Evolutionary conservation across 345 rosid genomes (phyloP).

Genomic region (Punica granatum): DNA sequence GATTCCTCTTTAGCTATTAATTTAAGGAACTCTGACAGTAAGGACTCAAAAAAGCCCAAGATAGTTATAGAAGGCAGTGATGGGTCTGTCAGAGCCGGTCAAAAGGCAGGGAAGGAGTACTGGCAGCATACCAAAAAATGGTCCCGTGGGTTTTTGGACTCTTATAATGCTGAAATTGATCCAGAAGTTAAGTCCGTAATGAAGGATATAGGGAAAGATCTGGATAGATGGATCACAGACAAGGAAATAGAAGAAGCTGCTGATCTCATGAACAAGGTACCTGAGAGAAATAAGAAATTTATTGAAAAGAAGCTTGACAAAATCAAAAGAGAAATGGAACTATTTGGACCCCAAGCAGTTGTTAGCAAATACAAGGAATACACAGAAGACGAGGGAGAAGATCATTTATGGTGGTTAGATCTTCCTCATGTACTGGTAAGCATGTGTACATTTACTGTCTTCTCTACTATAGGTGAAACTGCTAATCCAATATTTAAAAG

Average conservation of each 20-base stretch:
- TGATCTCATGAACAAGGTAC: slow-evolving; percentile 54
- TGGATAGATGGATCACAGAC: slow-evolving; percentile 91
- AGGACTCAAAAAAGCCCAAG: slow-evolving; percentile 36
- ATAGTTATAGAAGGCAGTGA: slow-evolving; percentile 78
- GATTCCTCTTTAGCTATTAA: slow-evolving; percentile 30
- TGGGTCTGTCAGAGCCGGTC: slow-evolving; percentile 73
- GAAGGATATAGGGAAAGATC: slow-evolving; percentile 86
- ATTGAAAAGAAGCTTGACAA: slow-evolving; percentile 75
- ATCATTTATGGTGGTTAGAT: slow-evolving; percentile 93
- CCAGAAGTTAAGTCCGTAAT: slow-evolving; percentile 73
- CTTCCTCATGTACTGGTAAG: slow-evolving; percentile 82
- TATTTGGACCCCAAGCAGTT: slow-evolving; percentile 94
- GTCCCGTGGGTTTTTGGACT: slow-evolving; percentile 74
- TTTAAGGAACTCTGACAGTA: slow-evolving; percentile 14
- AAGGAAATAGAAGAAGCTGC: slow-evolving; percentile 80
- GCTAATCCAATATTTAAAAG: neutral
- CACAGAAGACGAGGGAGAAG: slow-evolving; percentile 73
- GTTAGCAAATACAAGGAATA: slow-evolving; percentile 79
- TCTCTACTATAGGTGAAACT: neutral
- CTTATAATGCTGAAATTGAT: slow-evolving; percentile 74
- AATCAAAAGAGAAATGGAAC: slow-evolving; percentile 77
- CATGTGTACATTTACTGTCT: slow-evolving; percentile 9
- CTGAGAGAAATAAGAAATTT: slow-evolving; percentile 51
- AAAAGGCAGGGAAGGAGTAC: slow-evolving; percentile 74
- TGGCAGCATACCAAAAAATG: slow-evolving; percentile 95